These are phyloP conservation scores for Xylariales sp. DNA, from an alignment of 2,329 filamentous ascomycete genomes.

Conservation along the genomic window DNA sequence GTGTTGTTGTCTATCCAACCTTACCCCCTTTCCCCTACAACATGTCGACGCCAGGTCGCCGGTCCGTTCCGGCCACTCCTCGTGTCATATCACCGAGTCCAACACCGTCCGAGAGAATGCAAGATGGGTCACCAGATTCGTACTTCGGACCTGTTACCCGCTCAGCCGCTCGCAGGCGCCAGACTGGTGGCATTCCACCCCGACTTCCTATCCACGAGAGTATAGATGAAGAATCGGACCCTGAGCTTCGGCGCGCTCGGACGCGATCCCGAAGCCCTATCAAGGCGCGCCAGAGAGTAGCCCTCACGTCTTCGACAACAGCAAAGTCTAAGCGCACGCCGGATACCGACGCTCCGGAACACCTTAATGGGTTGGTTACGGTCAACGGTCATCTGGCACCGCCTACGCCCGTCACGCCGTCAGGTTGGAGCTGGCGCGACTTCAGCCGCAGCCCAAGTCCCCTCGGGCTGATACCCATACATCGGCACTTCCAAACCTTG, in stretches of 20 bases:
- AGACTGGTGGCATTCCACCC: constrained; percentile 41
- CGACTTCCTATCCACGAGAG: constrained; percentile 57
- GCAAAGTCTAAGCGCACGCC: constrained; percentile 6
- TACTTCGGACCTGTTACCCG: constrained; percentile 74
- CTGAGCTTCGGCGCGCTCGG: constrained; percentile 57
- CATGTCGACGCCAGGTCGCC: constrained; percentile 49
- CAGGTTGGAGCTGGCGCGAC: constrained; percentile 76
- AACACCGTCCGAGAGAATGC: constrained; percentile 57
- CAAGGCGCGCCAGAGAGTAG: constrained; percentile 44
- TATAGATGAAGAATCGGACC: constrained; percentile 45
- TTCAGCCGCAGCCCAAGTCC: constrained; percentile 90
- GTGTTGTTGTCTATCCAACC: constrained; percentile 49
- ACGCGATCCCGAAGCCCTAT: constrained; percentile 69
- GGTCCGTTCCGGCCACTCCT: constrained; percentile 68
- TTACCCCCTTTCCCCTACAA: constrained; percentile 56
- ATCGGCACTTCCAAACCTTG: constrained; percentile 84
- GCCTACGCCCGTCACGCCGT: constrained; percentile 50
- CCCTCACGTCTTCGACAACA: constrained; percentile 37
- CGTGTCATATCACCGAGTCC: constrained; percentile 89
- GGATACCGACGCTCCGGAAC: constrained; percentile 19
- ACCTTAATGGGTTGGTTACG: constrained; percentile 16
- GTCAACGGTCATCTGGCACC: constrained; percentile 70
- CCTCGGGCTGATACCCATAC: constrained; percentile 90
- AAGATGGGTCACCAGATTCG: constrained; percentile 48
- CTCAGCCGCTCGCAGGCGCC: constrained; percentile 61